Conservation (phyloP, 108 stramenopile genomes). For the Cyclotella cryptica region DNA sequence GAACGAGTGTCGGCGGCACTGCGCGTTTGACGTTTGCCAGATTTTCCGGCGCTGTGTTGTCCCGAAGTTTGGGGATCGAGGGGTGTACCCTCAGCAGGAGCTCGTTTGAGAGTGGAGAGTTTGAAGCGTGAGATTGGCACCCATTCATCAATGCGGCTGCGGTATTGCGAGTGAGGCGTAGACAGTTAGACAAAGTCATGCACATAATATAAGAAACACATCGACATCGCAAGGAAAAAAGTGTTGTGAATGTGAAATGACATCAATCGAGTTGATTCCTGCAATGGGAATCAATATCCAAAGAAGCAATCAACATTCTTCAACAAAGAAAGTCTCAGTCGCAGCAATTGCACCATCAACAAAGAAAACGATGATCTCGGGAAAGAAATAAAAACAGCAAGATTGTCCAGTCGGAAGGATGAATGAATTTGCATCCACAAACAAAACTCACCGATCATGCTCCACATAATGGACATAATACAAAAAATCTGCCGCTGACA, state of each 20-base stretch:
- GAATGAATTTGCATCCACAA: too few species aligned
- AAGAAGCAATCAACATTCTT: too few species aligned
- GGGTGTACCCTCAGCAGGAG: neutral
- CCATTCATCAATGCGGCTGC: conserved; percentile 88
- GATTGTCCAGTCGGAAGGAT: too few species aligned
- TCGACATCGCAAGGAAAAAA: neutral
- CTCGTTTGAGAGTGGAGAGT: conserved; percentile 62
- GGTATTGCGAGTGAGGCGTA: neutral
- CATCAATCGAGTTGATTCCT: neutral
- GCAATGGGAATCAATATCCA: conserved; percentile 10
- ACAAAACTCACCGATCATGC: conserved; percentile 68
- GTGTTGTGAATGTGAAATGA: neutral
- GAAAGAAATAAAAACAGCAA: too few species aligned
- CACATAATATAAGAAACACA: neutral
- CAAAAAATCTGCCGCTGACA: conserved; percentile 60
- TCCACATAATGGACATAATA: conserved; percentile 89
- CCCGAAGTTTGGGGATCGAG: neutral
- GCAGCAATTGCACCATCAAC: too few species aligned
- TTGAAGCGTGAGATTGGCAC: conserved; percentile 67
- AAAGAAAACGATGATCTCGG: too few species aligned
- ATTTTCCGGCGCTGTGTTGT: conserved; percentile 6
- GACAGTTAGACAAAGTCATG: neutral
- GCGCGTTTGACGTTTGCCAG: conserved; percentile 23
- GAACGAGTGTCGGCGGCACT: conserved; percentile 2
- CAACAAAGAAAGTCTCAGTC: too few species aligned